phyloP scores from a whole-genome alignment of 371 early-diverging fungal genomes.

The Capillidium heterosporum region DNA sequence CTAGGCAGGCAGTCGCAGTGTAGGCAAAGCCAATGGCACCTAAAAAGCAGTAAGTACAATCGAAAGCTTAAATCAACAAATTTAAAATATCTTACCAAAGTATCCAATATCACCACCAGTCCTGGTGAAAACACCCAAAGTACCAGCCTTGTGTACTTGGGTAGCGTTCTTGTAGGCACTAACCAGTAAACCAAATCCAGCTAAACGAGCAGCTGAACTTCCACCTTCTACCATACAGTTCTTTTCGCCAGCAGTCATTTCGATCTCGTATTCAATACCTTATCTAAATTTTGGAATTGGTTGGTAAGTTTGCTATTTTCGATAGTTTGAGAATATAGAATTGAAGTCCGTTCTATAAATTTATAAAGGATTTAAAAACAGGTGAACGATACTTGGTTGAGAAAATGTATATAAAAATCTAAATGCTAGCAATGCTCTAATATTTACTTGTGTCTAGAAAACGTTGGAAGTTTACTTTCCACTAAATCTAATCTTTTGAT shows the following conservation, averaged over 20 bases:
- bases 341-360: too few species aligned
- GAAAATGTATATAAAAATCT: too few species aligned
- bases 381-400: too few species aligned
- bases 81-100: constrained; percentile 1
- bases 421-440: too few species aligned
- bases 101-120: constrained; percentile 6
- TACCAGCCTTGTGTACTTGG: constrained; percentile 1
- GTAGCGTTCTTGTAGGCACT: constrained; percentile 2
- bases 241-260: background rate
- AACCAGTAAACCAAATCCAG: constrained; percentile 5
- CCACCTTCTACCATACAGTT: background rate
- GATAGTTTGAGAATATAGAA: too few species aligned
- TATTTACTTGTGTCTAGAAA: too few species aligned
- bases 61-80: background rate
- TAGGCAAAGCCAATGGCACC: background rate
- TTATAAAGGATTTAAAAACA: too few species aligned
- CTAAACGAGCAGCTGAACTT: background rate
- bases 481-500: too few species aligned
- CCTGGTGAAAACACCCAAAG: constrained; percentile 5
- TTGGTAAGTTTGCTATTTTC: too few species aligned
- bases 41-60: background rate
- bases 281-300: too few species aligned
- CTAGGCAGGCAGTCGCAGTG: background rate
- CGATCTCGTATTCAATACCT: background rate
- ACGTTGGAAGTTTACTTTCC: too few species aligned